phyloP scores from a whole-genome alignment of 768 basidiomycete genomes.

The Serendipita vermifera region DNA sequence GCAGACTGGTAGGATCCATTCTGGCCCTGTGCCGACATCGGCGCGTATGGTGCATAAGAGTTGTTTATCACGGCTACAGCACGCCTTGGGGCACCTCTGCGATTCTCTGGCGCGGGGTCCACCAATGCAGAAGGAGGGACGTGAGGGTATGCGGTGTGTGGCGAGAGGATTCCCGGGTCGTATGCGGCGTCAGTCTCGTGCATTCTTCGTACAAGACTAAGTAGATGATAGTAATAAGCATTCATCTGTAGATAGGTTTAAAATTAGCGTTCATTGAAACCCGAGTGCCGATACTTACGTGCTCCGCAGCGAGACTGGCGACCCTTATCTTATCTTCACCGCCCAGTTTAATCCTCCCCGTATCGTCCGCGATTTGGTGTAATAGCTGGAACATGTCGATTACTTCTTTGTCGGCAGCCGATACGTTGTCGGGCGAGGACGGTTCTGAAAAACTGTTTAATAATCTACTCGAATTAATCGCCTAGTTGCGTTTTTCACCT shows the following conservation, averaged over 20 bases:
- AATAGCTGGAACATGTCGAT: conserved; percentile 53
- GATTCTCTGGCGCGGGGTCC: conserved; percentile 9
- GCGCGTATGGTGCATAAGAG: neutral
- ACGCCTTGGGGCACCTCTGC: neutral
- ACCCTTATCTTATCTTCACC: conserved; percentile 98
- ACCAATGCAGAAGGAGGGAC: conserved; percentile 14
- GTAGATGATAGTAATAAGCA: conserved; percentile 12
- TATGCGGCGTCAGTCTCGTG: conserved; percentile 4
- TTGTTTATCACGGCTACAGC: neutral
- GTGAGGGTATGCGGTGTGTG: conserved; percentile 14
- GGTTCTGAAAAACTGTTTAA: neutral
- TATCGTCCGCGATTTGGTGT: conserved; percentile 89
- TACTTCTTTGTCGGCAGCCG: conserved; percentile 30
- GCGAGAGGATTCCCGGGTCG: conserved; percentile 8
- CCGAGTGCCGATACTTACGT: conserved; percentile 58
- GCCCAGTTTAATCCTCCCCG: conserved; percentile 76
- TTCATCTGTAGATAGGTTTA: conserved; percentile 10
- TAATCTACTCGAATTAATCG: neutral
- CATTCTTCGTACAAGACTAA: conserved; percentile 9
- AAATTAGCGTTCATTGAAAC: neutral
- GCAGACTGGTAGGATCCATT: too few species aligned
- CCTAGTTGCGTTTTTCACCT: neutral
- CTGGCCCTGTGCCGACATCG: too few species aligned
- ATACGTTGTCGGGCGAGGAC: neutral
- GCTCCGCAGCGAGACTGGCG: conserved; percentile 82